phyloP scores from a whole-genome alignment of 23 red algal species.

The Gracilaria gracilis region DNA sequence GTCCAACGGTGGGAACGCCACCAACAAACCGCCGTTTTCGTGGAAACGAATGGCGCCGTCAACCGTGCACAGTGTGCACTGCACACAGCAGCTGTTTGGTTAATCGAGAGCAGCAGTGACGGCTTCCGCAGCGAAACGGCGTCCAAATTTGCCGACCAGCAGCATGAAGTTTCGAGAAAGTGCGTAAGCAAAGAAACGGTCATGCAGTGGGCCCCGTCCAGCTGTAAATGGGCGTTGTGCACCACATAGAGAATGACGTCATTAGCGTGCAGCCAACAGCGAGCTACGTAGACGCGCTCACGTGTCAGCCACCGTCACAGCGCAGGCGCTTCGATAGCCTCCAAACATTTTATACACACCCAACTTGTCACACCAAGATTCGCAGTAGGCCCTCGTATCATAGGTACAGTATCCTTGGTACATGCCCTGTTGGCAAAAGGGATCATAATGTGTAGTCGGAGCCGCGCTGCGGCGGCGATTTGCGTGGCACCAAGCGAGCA shows the following conservation, averaged over 20 bases:
- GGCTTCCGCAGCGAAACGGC: not conserved
- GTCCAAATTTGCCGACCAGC: not conserved
- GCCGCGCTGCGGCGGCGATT: not conserved
- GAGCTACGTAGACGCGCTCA: not conserved
- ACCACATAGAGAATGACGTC: not conserved
- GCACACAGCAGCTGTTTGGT: not conserved
- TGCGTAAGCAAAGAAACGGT: no score
- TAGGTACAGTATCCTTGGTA: no score
- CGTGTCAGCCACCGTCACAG: not conserved
- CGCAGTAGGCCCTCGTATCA: no score
- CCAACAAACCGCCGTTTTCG: no score
- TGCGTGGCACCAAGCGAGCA: not conserved
- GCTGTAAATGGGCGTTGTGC: not conserved
- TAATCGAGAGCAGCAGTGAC: not conserved
- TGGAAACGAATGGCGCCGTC: not conserved
- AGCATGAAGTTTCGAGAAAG: not conserved
- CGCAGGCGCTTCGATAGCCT: not conserved
- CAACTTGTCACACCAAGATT: not conserved
- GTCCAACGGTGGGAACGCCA: no score
- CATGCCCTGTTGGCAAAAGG: not conserved
- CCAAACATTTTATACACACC: not conserved
- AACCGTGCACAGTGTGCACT: not conserved
- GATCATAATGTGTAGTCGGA: not conserved
- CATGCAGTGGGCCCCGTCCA: not conserved
- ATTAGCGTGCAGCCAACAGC: not conserved